phyloP scores from a whole-genome alignment of 2,329 filamentous ascomycete genomes.

The Colletotrichum lindemuthianum region DNA sequence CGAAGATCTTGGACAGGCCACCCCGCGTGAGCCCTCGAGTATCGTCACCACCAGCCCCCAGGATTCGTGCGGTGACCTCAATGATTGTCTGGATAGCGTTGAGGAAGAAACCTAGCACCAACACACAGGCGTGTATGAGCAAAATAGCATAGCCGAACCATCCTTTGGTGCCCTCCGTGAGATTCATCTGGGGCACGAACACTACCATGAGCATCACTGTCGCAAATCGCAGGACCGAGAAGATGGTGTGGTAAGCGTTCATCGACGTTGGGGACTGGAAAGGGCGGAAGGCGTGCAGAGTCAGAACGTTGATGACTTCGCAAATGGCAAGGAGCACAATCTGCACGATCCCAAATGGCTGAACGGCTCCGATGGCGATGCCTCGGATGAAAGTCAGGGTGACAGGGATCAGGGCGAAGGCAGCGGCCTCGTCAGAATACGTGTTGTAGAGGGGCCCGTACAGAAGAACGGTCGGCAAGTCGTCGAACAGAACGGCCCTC shows the following conservation, averaged over 20 bases:
- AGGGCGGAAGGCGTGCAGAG: conserved; percentile 87
- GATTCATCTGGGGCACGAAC: conserved; percentile 84
- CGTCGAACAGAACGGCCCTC: conserved; percentile 89
- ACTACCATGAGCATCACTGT: conserved; percentile 81
- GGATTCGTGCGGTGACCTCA: conserved; percentile 84
- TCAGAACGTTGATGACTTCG: conserved; percentile 89
- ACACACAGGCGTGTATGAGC: conserved; percentile 82
- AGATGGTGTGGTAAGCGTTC: conserved; percentile 94
- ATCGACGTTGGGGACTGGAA: conserved; percentile 94
- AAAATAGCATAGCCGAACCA: conserved; percentile 97
- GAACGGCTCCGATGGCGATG: conserved; percentile 90
- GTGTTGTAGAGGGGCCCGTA: conserved; percentile 98
- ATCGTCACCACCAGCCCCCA: conserved; percentile 84
- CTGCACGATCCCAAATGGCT: conserved; percentile 92
- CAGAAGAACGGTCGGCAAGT: conserved; percentile 85
- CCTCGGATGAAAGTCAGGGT: conserved; percentile 86
- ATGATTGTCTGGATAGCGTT: conserved; percentile 91
- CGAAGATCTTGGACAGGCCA: conserved; percentile 89
- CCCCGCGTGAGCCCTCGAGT: conserved; percentile 77
- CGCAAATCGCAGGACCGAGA: conserved; percentile 79
- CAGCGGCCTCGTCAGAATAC: conserved; percentile 90
- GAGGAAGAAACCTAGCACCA: conserved; percentile 92
- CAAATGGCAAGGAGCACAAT: conserved; percentile 92
- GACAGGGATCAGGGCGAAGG: conserved; percentile 89
- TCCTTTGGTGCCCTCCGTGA: conserved; percentile 82